A percentile compares a stretch with the other conserved stretches of the same genome.
These are phyloP conservation scores for Epichloe sp. DNA, from an alignment of 2,329 filamentous ascomycete species.

Conservation along the genomic window DNA sequence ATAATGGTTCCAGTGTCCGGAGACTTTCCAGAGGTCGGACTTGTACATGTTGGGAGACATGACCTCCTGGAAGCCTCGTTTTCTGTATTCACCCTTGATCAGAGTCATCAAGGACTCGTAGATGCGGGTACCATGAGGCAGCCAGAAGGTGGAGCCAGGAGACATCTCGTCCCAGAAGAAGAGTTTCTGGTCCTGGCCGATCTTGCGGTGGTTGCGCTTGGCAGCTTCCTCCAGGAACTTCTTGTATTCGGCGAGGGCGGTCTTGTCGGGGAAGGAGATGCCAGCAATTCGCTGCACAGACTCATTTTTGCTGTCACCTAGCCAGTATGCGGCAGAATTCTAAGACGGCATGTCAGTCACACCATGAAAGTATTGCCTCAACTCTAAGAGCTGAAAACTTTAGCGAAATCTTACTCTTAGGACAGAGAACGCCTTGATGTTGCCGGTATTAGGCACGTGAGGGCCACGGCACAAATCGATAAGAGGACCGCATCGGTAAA, in stretches of 20 bases:
- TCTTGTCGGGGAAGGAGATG: constrained; percentile 92
- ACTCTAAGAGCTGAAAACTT: not conserved
- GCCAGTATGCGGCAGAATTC: constrained; percentile 63
- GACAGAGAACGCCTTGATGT: constrained; percentile 89
- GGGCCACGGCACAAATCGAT: constrained; percentile 94
- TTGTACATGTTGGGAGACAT: constrained; percentile 94
- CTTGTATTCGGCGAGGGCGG: constrained; percentile 82
- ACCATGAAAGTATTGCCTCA: not conserved
- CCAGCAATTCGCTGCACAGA: constrained; percentile 94
- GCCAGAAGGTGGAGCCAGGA: constrained; percentile 85
- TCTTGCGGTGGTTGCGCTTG: constrained; percentile 87
- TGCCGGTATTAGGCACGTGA: constrained; percentile 80
- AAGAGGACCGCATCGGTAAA: constrained; percentile 85
- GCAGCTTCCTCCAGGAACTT: constrained; percentile 96
- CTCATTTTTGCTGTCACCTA: constrained; percentile 87
- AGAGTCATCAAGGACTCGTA: constrained; percentile 80
- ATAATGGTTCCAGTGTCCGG: constrained; percentile 78
- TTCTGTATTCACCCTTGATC: constrained; percentile 79
- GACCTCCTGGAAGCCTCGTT: constrained; percentile 88
- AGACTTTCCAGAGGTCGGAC: constrained; percentile 81
- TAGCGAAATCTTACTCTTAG: constrained; percentile 47
- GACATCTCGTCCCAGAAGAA: constrained; percentile 94
- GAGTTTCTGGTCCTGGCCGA: constrained; percentile 89
- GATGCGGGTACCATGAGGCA: constrained; percentile 85
- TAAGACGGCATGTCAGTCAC: constrained; percentile 32